A percentile compares a stretch with the other conserved stretches of the same genome.
phyloP scores from a whole-genome alignment of 2,329 filamentous ascomycete species.

The Escovopsis sp. region DNA sequence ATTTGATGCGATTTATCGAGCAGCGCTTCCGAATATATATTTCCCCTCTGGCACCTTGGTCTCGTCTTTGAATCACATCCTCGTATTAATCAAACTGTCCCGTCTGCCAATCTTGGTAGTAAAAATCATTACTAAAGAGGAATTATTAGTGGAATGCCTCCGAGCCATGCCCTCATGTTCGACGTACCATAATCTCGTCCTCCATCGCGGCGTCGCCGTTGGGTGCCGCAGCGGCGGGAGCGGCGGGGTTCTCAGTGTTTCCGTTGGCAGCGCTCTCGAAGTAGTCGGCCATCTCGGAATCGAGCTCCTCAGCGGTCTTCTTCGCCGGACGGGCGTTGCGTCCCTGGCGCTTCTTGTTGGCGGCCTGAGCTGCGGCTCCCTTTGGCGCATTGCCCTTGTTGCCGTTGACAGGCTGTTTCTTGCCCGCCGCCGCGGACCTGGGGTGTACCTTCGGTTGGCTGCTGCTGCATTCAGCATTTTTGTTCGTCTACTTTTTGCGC shows the following conservation, averaged over 20 bases:
- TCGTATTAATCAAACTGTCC: too few species aligned
- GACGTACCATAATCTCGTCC: slow-evolving; percentile 42
- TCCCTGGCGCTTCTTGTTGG: slow-evolving; percentile 37
- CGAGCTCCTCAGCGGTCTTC: slow-evolving; percentile 91
- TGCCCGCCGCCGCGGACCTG: slow-evolving; percentile 66
- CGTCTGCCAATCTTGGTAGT: too few species aligned
- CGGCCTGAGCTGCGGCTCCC: slow-evolving; percentile 27
- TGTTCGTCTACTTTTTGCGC: background rate
- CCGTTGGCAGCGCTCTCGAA: slow-evolving; percentile 43
- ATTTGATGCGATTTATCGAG: too few species aligned
- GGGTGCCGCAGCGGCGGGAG: slow-evolving; percentile 30
- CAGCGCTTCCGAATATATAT: too few species aligned
- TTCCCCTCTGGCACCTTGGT: too few species aligned
- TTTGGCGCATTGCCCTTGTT: slow-evolving; percentile 25
- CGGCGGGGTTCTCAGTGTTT: slow-evolving; percentile 30
- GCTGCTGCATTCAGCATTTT: background rate
- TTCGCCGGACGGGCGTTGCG: slow-evolving; percentile 53
- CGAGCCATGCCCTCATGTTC: too few species aligned
- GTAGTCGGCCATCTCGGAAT: slow-evolving; percentile 96
- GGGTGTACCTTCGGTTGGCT: slow-evolving; percentile 38
- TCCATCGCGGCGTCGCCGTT: slow-evolving; percentile 50
- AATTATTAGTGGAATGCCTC: too few species aligned
- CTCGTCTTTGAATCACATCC: too few species aligned
- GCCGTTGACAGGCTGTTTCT: slow-evolving; percentile 34
- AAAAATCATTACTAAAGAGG: too few species aligned